A percentile compares a stretch with the other conserved stretches of the same genome.
phyloP scores from a whole-genome alignment of 108 stramenopile genomes.

The Cafeteria roenbergensis region DNA sequence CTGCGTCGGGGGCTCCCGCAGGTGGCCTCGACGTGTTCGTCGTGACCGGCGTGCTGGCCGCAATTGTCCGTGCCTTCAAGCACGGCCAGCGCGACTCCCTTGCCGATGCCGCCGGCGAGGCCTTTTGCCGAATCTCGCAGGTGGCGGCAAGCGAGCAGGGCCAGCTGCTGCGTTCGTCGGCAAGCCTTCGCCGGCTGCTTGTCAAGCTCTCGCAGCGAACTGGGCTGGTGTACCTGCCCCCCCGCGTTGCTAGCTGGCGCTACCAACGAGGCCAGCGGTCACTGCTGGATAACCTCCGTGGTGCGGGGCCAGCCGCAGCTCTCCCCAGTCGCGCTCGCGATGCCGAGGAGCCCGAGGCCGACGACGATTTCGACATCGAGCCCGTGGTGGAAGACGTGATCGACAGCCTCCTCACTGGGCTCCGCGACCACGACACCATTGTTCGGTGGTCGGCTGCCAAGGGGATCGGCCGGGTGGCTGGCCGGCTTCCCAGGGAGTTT shows the following conservation, averaged over 20 bases:
- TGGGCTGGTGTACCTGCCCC: conserved; percentile 72
- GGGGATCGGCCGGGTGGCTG: conserved; percentile 84
- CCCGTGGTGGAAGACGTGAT: conserved; percentile 87
- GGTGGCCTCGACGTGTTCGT: conserved; percentile 31
- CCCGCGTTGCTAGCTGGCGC: conserved; percentile 75
- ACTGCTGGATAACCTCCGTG: conserved; percentile 62
- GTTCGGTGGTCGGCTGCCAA: conserved; percentile 97
- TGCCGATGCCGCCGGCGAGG: not conserved
- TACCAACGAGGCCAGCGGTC: conserved; percentile 73
- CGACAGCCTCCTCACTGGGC: conserved; percentile 60
- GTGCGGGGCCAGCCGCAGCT: too few species aligned
- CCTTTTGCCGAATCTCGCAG: conserved; percentile 2
- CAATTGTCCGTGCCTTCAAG: conserved; percentile 59
- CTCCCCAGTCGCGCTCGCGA: conserved; percentile 1
- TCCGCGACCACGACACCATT: conserved; percentile 72
- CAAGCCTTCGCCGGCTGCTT: conserved; percentile 60
- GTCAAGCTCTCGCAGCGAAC: conserved; percentile 79
- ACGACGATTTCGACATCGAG: conserved; percentile 51
- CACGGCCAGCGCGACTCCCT: conserved; percentile 26
- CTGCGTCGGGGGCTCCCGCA: too few species aligned
- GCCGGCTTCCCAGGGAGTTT: conserved; percentile 66
- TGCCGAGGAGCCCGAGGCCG: conserved; percentile 22
- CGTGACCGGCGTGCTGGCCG: conserved; percentile 64
- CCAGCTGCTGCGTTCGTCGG: not conserved
- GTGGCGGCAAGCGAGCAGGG: not conserved